Evolutionary conservation across 176 grass and related monocot genomes (phyloP).

Genomic region (Pontederia crassipes): DNA sequence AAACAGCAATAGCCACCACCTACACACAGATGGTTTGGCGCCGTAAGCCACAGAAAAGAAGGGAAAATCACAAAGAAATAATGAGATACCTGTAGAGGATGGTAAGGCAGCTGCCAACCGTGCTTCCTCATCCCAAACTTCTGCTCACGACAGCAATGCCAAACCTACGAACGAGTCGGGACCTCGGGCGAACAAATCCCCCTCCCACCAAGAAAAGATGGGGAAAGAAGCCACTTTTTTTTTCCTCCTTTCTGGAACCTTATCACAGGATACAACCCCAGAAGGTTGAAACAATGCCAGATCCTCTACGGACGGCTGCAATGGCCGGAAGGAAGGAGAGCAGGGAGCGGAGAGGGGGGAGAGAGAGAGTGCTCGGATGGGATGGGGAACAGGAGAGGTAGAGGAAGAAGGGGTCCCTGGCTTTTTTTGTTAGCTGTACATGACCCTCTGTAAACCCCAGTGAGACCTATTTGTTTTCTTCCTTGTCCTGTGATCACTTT

Average conservation of each 20-base stretch:
- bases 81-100: constrained; percentile 65
- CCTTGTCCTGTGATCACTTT: not conserved
- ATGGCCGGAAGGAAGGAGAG: not conserved
- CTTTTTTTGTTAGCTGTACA: not conserved
- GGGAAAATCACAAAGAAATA: not conserved
- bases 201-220: not conserved
- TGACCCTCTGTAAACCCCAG: not conserved
- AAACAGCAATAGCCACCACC: constrained; percentile 96
- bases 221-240: not conserved
- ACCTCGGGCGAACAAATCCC: not conserved
- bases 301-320: not conserved
- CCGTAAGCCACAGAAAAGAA: constrained; percentile 6
- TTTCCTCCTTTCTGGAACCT: not conserved
- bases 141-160: not conserved
- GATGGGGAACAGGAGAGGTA: not conserved
- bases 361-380: not conserved
- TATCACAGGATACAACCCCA: too few species aligned
- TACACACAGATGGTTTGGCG: constrained; percentile 12
- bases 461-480: not conserved
- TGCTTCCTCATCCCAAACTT: constrained; percentile 73
- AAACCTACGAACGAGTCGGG: not conserved
- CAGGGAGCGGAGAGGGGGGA: not conserved
- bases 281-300: not conserved
- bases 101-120: constrained; percentile 97
- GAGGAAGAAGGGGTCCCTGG: not conserved